Conservation (phyloP, 2,329 filamentous ascomycete species). For the Penicillium crustosum region DNA sequence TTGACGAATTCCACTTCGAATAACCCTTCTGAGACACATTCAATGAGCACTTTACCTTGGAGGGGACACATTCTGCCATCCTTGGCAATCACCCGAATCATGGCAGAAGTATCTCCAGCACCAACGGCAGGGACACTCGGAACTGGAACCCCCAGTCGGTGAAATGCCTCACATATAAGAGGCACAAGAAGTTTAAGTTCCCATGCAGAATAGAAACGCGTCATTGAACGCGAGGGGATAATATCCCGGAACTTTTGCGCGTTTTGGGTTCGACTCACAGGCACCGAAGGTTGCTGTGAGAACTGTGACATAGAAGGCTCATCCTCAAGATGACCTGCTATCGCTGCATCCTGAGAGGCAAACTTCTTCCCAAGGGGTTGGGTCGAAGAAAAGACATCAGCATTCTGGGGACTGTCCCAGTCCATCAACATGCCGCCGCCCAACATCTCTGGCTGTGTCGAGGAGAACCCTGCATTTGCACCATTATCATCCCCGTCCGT, state of each 20-base stretch:
- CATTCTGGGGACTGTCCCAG: slow-evolving; percentile 74
- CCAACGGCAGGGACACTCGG: slow-evolving; percentile 49
- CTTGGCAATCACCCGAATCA: slow-evolving; percentile 70
- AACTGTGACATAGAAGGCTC: slow-evolving; percentile 87
- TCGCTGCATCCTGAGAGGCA: slow-evolving; percentile 41
- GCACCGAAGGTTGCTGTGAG: slow-evolving; percentile 72
- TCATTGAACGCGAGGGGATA: slow-evolving; percentile 80
- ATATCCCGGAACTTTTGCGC: slow-evolving; percentile 89
- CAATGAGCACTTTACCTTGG: slow-evolving; percentile 47
- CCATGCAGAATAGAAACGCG: slow-evolving; percentile 87
- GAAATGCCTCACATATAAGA: slow-evolving; percentile 75
- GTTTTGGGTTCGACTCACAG: slow-evolving; percentile 81
- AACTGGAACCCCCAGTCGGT: slow-evolving; percentile 79
- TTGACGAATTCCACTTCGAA: slow-evolving; percentile 91
- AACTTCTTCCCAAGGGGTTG: slow-evolving; percentile 46
- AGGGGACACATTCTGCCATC: slow-evolving; percentile 52
- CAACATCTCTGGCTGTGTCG: slow-evolving; percentile 83
- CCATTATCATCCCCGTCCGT: slow-evolving; percentile 55
- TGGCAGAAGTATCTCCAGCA: slow-evolving; percentile 55
- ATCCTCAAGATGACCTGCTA: slow-evolving; percentile 69
- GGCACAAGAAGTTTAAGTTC: slow-evolving; percentile 73
- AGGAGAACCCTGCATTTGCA: slow-evolving; percentile 58
- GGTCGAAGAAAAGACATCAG: slow-evolving; percentile 44
- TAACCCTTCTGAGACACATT: slow-evolving; percentile 56
- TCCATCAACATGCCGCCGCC: slow-evolving; percentile 76